phyloP scores from a whole-genome alignment of 768 basidiomycete genomes.

The Tulasnella sp. region DNA sequence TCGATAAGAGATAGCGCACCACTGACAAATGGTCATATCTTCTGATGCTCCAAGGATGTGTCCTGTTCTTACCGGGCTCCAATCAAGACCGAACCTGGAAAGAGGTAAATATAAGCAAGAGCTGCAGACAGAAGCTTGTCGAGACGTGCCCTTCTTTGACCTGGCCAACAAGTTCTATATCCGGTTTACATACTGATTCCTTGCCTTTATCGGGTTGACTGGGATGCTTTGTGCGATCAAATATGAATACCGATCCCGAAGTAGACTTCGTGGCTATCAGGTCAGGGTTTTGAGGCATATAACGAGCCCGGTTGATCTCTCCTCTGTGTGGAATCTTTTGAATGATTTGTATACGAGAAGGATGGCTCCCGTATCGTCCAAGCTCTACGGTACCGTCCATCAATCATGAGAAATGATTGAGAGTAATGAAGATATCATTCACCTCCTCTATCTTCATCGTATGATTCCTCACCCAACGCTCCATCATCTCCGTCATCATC shows the following conservation, averaged over 20 bases:
- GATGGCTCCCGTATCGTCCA: constrained; percentile 73
- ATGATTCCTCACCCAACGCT: constrained; percentile 63
- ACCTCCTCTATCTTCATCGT: constrained; percentile 80
- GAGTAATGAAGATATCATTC: background rate
- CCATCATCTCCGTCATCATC: constrained; percentile 57
- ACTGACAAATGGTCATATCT: constrained; percentile 91
- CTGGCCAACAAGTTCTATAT: constrained; percentile 84
- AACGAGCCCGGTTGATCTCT: constrained; percentile 93
- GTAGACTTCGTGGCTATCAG: constrained; percentile 90
- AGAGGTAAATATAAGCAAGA: background rate
- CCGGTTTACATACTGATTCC: constrained; percentile 73
- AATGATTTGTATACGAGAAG: constrained; percentile 71
- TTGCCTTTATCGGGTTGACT: constrained; percentile 63
- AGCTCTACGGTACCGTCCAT: constrained; percentile 41
- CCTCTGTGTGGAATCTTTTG: constrained; percentile 92
- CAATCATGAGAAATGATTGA: background rate
- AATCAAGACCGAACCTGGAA: constrained; percentile 73
- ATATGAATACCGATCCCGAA: constrained; percentile 82
- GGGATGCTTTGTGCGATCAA: constrained; percentile 83
- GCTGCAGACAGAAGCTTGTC: background rate
- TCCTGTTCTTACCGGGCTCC: constrained; percentile 75
- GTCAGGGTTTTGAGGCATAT: constrained; percentile 99
- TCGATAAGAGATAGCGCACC: constrained; percentile 36
- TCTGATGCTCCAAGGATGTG: constrained; percentile 86
- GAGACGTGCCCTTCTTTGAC: constrained; percentile 73